Evolutionary conservation across 1,139 yeast species (phyloP).

Genomic region (Pichia norvegensis): DNA sequence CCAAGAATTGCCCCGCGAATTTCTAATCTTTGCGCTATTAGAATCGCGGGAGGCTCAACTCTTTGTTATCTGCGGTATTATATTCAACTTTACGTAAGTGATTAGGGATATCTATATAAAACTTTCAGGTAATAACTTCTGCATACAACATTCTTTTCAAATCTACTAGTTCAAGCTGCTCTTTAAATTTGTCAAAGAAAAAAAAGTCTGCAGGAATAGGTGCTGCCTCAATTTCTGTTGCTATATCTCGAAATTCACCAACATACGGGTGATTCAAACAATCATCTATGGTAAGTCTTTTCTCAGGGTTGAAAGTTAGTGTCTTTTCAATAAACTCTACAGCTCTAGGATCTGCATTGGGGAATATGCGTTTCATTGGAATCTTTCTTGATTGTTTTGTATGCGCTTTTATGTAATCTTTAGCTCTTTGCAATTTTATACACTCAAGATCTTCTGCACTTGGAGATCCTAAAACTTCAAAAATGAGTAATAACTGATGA

Average conservation of each 20-base stretch:
- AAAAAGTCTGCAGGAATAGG: constrained; percentile 74
- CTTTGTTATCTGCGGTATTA: no score
- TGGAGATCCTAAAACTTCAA: constrained; percentile 90
- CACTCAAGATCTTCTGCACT: constrained; percentile 70
- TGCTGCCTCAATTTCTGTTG: constrained; percentile 72
- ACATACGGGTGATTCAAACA: constrained; percentile 82
- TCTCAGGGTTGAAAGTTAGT: constrained; percentile 71
- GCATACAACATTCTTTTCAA: constrained; percentile 63
- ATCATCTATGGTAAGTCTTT: constrained; percentile 70
- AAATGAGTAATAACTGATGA: constrained; percentile 77
- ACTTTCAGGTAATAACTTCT: constrained; percentile 35
- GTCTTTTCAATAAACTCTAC: constrained; percentile 69
- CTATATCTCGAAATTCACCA: constrained; percentile 68
- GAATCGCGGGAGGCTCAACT: not conserved
- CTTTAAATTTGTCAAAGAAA: constrained; percentile 64
- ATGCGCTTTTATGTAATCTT: constrained; percentile 77
- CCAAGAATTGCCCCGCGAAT: no score
- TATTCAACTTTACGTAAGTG: not conserved
- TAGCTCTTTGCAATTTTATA: constrained; percentile 76
- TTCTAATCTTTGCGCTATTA: no score
- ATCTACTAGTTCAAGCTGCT: constrained; percentile 60
- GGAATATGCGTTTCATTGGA: constrained; percentile 45
- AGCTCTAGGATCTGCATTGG: constrained; percentile 53
- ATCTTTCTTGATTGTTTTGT: constrained; percentile 57
- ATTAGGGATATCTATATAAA: not conserved